Evolutionary conservation across 495 filamentous ascomycete genomes (phyloP), one percentile per base, ranked within the genome.

Genomic region (Hyaloscypha bicolor): DNA sequence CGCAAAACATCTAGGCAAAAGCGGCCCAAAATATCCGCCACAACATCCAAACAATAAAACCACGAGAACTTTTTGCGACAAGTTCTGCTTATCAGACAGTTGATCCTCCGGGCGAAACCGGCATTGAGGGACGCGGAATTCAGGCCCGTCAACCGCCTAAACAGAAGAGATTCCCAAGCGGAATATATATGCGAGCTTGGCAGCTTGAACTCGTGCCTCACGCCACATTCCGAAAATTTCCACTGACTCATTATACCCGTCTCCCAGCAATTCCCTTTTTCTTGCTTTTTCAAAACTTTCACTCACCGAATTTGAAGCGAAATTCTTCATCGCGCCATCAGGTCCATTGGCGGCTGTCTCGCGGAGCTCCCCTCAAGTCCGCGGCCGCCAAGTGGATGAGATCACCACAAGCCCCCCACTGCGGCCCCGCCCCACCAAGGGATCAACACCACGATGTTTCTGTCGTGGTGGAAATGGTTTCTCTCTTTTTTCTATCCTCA

Each of bases 391-490:
- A 56, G 22, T 6, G 21, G 29, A 11, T 25, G 29, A 56, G 19
- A 6, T 25, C 51, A 29, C 32, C 51, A 65, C 11, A 65, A 57
- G 19, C 53, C 30, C 6, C 33, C 29, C 30, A 52, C 52, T 57
- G 31, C 9, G n/a, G n/a, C 45, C 25, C 48, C 51, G 22, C 48
- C 35, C 35, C 51, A 56, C 30, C 51, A 42, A 22, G 22, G 1
- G 16, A 9, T 22, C 51, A 21, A 29, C 9, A 57, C 29, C 19
- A 32, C n/a, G 19, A 30, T 30, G 57, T 62, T 35, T 33, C 56
- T 60, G 9, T 60, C 66, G 8, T 53, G 21, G 60, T 63, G 60
- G 66, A 16, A 30, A 29, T 66, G 63, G 63, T 52, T 61, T 32
- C 52, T 70, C 6, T 62, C 62, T 6, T 55, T 55, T 60, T 45